Percentiles rank a stretch among this genome's conserved stretches.
Conservation (phyloP, 2,329 filamentous ascomycete genomes). For the Penicillium sp. region DNA sequence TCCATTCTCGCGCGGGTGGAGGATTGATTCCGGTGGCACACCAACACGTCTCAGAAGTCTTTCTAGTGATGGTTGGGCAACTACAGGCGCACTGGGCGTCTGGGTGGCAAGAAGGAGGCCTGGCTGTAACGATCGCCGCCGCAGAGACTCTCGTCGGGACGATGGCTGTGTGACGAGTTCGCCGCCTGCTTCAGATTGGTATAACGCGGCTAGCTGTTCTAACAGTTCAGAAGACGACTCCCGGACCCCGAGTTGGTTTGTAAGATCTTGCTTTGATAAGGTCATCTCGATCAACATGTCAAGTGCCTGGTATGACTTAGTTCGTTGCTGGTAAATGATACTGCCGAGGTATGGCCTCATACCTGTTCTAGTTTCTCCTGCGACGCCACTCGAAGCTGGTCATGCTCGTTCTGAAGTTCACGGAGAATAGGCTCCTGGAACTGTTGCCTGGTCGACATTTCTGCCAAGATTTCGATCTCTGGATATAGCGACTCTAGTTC, state of each 20-base stretch:
- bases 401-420: conserved; percentile 34
- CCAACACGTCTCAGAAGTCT: conserved; percentile 36
- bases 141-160: conserved; percentile 28
- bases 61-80: conserved; percentile 29
- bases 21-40: conserved; percentile 28
- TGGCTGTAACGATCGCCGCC: conserved; percentile 27
- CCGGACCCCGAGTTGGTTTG: conserved; percentile 28
- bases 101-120: conserved; percentile 15
- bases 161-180: conserved; percentile 21
- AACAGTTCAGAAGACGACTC: conserved; percentile 38
- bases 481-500: conserved; percentile 42
- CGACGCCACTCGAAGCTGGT: conserved; percentile 28
- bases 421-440: conserved; percentile 42
- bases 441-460: conserved; percentile 45
- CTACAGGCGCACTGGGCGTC: conserved; percentile 10
- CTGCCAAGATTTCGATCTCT: conserved; percentile 40
- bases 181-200: conserved; percentile 31
- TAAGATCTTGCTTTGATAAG: conserved; percentile 29
- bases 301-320: conserved; percentile 30
- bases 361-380: conserved; percentile 38
- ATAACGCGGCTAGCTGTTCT: conserved; percentile 30
- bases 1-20: conserved; percentile 21
- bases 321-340: neutral
- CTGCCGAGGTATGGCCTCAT: conserved; percentile 6
- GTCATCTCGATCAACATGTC: conserved; percentile 36